phyloP scores from a whole-genome alignment of 192 early-diverging fungal genomes.

The Backusella luteola region DNA sequence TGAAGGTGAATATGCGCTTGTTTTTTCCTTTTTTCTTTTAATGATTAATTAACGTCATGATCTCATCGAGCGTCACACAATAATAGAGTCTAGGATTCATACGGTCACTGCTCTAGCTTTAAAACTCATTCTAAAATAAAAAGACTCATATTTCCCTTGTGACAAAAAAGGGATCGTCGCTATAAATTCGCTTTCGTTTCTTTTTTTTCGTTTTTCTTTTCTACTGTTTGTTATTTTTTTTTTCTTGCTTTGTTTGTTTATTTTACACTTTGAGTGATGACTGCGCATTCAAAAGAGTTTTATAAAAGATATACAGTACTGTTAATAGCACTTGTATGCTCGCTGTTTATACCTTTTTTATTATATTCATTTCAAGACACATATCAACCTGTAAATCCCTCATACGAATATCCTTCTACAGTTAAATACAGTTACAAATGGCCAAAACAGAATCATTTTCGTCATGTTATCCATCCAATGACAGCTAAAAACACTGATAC shows the following conservation, averaged over 20 bases:
- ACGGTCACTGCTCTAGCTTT: not conserved
- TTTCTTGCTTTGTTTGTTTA: not conserved
- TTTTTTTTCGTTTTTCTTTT: not conserved
- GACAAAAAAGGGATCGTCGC: not conserved
- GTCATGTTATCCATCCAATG: not conserved
- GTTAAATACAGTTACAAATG: slow-evolving; percentile 12
- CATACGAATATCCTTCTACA: not conserved
- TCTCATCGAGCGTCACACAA: not conserved
- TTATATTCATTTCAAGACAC: not conserved
- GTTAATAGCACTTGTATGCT: not conserved
- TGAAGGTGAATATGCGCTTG: not conserved
- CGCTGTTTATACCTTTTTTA: not conserved
- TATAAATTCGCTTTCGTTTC: not conserved
- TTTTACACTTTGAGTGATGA: not conserved
- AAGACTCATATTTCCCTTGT: not conserved
- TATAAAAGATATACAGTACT: slow-evolving; percentile 1
- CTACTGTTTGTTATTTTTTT: not conserved
- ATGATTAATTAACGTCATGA: not conserved
- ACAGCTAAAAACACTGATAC: not conserved
- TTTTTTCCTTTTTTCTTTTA: not conserved
- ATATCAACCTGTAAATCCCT: not conserved
- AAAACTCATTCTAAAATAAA: not conserved
- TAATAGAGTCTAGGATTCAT: not conserved
- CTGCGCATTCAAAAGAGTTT: not conserved
- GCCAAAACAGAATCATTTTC: not conserved